These are phyloP conservation scores for Phytophthora lateralis DNA, from an alignment of 352 stramenopile genomes.

Conservation along the genomic window DNA sequence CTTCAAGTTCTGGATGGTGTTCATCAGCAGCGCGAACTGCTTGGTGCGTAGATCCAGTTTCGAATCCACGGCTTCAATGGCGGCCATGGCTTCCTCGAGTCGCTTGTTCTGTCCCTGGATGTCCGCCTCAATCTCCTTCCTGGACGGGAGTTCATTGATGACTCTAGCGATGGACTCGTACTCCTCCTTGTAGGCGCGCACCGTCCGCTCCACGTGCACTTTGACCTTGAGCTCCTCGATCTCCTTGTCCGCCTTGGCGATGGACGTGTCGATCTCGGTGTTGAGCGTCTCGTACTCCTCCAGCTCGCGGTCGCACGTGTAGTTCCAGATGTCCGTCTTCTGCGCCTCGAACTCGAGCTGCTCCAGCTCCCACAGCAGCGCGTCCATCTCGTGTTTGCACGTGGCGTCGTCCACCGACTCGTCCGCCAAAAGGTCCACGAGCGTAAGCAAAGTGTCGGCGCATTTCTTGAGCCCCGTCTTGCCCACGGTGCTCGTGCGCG, in stretches of 20 bases:
- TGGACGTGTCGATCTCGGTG: constrained; percentile 76
- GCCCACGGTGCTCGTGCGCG: constrained; percentile 77
- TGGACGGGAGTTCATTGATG: constrained; percentile 82
- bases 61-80: constrained; percentile 55
- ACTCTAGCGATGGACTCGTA: constrained; percentile 87
- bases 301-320: constrained; percentile 81
- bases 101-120: constrained; percentile 66
- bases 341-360: constrained; percentile 85
- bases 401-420: constrained; percentile 61
- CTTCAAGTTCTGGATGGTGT: constrained; percentile 87
- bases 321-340: constrained; percentile 83
- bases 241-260: constrained; percentile 63
- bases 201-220: constrained; percentile 74
- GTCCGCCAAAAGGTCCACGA: constrained; percentile 68
- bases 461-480: constrained; percentile 84
- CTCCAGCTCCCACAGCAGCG: constrained; percentile 87
- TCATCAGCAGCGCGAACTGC: constrained; percentile 83
- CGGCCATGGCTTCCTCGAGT: constrained; percentile 57
- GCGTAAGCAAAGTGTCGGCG: constrained; percentile 68
- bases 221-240: constrained; percentile 83
- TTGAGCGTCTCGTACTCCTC: constrained; percentile 85
- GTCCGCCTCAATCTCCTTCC: constrained; percentile 61
- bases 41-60: constrained; percentile 78
- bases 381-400: constrained; percentile 74
- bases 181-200: constrained; percentile 88